Evolutionary conservation across 2,329 filamentous ascomycete species (phyloP).

Genomic region (Bipolaris bicolor): DNA sequence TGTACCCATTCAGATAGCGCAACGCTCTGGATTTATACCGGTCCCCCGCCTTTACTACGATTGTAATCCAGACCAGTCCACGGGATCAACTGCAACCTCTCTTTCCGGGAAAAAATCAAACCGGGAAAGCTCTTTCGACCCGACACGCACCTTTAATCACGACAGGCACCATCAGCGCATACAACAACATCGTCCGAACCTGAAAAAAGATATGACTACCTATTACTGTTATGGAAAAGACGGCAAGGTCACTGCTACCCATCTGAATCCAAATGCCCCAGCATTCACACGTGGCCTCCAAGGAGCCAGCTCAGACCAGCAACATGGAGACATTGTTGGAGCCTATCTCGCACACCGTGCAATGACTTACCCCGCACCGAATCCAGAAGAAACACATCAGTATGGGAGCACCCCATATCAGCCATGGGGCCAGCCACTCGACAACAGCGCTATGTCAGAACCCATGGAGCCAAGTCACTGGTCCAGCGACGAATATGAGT

Average conservation of each 20-base stretch:
- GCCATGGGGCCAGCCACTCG: neutral
- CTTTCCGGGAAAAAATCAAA: neutral
- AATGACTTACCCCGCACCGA: constrained; percentile 1
- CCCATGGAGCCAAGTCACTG: neutral
- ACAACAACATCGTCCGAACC: neutral
- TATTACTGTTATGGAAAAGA: constrained; percentile 12
- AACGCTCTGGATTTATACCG: neutral
- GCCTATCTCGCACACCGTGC: constrained; percentile 15
- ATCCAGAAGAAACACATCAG: neutral
- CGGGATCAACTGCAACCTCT: neutral
- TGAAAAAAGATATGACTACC: constrained; percentile 9
- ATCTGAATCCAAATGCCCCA: neutral
- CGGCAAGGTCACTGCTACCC: constrained; percentile 1
- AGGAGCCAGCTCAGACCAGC: neutral
- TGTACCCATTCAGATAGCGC: neutral
- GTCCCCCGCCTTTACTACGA: neutral
- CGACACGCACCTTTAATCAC: neutral
- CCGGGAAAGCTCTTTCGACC: constrained; percentile 1
- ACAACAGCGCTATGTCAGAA: neutral
- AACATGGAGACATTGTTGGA: constrained; percentile 16
- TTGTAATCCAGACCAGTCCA: neutral
- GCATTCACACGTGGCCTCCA: neutral
- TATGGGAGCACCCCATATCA: neutral
- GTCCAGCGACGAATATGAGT: neutral
- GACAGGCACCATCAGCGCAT: constrained; percentile 1